Evolutionary conservation across 2,329 filamentous ascomycete genomes (phyloP).

Genomic region (Colletotrichum sp.): DNA sequence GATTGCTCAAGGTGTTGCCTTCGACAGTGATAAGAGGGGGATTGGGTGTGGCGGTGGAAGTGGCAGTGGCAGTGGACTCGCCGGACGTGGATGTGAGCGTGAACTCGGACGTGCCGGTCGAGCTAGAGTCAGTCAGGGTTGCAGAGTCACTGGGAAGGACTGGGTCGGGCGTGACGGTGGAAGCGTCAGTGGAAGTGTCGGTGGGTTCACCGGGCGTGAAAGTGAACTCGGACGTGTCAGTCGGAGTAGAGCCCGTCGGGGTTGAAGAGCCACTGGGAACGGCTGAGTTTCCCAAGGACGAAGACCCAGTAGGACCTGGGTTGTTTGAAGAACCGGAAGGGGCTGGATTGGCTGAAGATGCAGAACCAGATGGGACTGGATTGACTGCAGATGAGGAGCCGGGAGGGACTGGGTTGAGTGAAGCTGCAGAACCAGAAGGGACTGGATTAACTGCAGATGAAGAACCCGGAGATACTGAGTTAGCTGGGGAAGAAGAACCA

Average conservation of each 20-base stretch:
- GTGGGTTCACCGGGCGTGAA: not conserved
- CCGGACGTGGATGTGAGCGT: not conserved
- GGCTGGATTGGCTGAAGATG: not conserved
- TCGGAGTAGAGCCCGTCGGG: not conserved
- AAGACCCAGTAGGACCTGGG: not conserved
- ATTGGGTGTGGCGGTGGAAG: not conserved
- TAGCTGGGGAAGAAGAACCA: not conserved
- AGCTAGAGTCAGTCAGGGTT: not conserved
- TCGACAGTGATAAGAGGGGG: not conserved
- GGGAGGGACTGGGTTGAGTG: not conserved
- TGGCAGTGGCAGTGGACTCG: not conserved
- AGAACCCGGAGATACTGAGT: not conserved
- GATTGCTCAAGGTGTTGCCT: conserved; percentile 20
- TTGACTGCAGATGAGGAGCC: not conserved
- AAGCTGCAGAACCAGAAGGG: not conserved
- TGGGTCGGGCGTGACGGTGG: not conserved
- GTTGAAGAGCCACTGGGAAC: not conserved
- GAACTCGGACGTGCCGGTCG: not conserved
- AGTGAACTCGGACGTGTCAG: not conserved
- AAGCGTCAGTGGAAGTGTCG: not conserved
- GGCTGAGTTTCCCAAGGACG: not conserved
- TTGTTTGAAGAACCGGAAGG: not conserved
- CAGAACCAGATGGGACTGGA: not conserved
- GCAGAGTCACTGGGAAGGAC: not conserved
- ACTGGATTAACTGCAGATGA: not conserved